Conservation (phyloP, 306 rosid genomes). For the Nissolia schottii region DNA sequence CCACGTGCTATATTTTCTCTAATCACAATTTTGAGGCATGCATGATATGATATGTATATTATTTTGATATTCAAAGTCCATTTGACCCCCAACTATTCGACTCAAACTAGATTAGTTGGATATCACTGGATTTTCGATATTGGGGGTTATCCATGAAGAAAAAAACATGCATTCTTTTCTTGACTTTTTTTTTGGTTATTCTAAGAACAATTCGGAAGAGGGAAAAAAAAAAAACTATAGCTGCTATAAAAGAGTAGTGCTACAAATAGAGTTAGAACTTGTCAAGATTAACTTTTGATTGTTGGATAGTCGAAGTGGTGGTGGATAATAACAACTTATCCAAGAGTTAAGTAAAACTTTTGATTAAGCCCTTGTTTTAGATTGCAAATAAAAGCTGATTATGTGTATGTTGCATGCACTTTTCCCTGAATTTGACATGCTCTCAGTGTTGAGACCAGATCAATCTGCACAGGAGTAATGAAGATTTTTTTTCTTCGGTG, state of each 20-base stretch:
- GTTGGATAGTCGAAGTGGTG: neutral
- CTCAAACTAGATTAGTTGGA: no score
- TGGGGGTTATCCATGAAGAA: neutral
- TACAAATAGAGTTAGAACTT: neutral
- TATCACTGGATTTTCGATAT: neutral
- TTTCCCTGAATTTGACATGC: slow-evolving; percentile 15
- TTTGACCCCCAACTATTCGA: no score
- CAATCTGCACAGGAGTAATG: slow-evolving; percentile 32
- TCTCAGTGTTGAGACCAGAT: slow-evolving; percentile 33
- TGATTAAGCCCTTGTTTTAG: neutral
- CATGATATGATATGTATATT: no score
- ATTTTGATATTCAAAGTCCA: no score
- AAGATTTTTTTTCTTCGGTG: neutral
- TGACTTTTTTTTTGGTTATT: neutral
- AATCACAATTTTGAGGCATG: neutral
- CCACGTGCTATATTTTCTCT: neutral
- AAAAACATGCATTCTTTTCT: neutral
- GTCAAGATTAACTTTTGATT: neutral
- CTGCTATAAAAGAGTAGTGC: neutral
- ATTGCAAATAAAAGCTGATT: neutral
- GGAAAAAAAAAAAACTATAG: neutral
- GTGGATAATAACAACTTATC: neutral
- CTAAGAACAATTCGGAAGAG: neutral
- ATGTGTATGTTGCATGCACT: neutral
- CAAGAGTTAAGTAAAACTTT: neutral